A percentile compares a stretch with the other conserved stretches of the same genome.
Conservation (phyloP, 2,329 filamentous ascomycete genomes). For the Fusarium beomiforme region DNA sequence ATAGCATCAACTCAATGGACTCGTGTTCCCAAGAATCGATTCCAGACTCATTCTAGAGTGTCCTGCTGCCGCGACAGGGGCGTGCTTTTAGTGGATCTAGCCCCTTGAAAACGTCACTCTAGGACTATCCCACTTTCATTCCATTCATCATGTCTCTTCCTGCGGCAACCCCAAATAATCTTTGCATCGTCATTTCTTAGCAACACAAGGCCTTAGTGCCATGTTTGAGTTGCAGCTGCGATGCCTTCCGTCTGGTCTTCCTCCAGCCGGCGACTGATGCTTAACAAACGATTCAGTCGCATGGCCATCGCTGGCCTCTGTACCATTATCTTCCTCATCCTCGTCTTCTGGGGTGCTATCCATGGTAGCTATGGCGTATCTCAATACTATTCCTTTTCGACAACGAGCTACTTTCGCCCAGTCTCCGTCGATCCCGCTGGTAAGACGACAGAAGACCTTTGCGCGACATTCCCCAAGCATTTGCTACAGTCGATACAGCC, state of each 20-base stretch:
- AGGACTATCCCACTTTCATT: neutral
- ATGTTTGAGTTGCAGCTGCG: constrained; percentile 35
- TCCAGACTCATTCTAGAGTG: neutral
- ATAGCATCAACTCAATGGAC: neutral
- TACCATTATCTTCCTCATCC: constrained; percentile 37
- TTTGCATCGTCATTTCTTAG: neutral
- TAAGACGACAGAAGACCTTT: constrained; percentile 43
- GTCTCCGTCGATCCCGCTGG: constrained; percentile 40
- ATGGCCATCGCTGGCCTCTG: constrained; percentile 39
- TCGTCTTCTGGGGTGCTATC: constrained; percentile 41
- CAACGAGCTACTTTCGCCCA: constrained; percentile 45
- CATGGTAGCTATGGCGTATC: constrained; percentile 40
- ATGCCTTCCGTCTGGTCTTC: constrained; percentile 42
- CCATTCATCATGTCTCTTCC: constrained; percentile 13
- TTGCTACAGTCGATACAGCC: constrained; percentile 46
- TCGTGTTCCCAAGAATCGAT: neutral
- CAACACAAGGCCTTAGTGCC: constrained; percentile 33
- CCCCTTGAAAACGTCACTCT: constrained; percentile 22
- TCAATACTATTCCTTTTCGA: constrained; percentile 44
- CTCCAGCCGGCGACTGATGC: constrained; percentile 41
- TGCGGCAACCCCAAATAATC: constrained; percentile 1
- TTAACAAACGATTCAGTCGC: constrained; percentile 48
- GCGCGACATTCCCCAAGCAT: constrained; percentile 47
- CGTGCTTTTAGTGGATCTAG: constrained; percentile 25
- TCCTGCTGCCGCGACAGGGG: neutral